Base-by-base conservation (phyloP, 2,329 filamentous ascomycete species). In the Malbranchea cinnamomea region DNA sequence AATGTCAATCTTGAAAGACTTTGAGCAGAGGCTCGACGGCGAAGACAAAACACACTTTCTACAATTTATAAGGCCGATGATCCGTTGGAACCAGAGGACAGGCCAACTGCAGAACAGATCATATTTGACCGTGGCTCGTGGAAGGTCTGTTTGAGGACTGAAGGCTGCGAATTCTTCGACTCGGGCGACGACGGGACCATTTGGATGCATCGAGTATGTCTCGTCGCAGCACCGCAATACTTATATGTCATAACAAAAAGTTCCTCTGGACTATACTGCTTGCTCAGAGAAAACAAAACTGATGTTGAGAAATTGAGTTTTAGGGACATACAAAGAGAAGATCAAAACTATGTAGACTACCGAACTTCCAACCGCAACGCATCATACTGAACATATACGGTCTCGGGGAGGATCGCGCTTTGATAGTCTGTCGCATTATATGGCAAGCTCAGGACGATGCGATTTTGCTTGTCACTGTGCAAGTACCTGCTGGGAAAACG, bases 321-420 rank as follows among this genome's bases (percentile, higher is more conserved):
- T n/a, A n/a, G n/a, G n/a, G n/a, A n/a, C n/a, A n/a, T n/a, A n/a
- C n/a, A n/a, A n/a, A n/a, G n/a, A n/a, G n/a, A n/a, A n/a, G n/a
- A n/a, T n/a, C n/a, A n/a, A n/a, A n/a, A n/a, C n/a, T n/a, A n/a
- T n/a, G n/a, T n/a, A n/a, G n/a, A n/a, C n/a, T n/a, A n/a, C n/a
- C n/a, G n/a, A 15, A 76, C 44, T 43, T 77, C 72, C 26, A 77
- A 41, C 29, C 71, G 57, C 44, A 77, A 41, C 2, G 73, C 71
- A 51, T 77, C 72, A 38, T 78, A 77, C 53, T 77, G 71, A 4
- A 77, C 63, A 47, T 77, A 77, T 0, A 71, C 56, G 1, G 60
- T 62, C 24, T 52, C 50, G 0, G 70, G 61, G 33, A 75, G 39
- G 6, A 74, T 29, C 0, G 72, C 71, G 17, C 62, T 63, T 50